Base-by-base conservation (phyloP, 2,329 filamentous ascomycete species). In the Colletotrichum chrysophilum region DNA sequence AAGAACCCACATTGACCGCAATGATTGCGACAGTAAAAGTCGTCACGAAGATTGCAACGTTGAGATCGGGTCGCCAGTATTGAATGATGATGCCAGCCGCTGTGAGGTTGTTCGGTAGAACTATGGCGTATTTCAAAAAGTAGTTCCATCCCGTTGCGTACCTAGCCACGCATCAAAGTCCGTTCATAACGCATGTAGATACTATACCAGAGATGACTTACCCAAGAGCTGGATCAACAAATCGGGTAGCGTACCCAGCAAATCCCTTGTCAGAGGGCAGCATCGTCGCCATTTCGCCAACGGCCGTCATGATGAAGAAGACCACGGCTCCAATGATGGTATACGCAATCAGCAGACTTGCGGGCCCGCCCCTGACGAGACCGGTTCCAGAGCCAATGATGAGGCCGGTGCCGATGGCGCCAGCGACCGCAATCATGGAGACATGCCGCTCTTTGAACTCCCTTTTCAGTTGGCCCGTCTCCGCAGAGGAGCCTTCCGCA, bases 291-390 rank as follows among this genome's bases (percentile, higher is more conserved):
- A 83, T 82, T 71, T 85, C 84, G 8, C 83, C 83, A n/a, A 85
- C 77, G 13, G 81, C 82, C 18, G 84, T 84, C 87, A 92, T 92
- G 79, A 91, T 89, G n/a, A 88, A 88, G 82, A 87, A 91, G 30
- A 92, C 88, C 60, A 91, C 86, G 5, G 87, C 79, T 61, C 84
- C 86, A 78, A 89, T 78, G 80, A 89, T 52, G 13, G 82, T 64
- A 65, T 87, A 87, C 4, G 82, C 83, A 66, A 87, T 83, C 2
- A 87, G 76, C 1, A 86, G 78, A 21, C 82, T 81, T 1, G 79
- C 85, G 5, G 86, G 85, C 1, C 90, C 89, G 62, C 88, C 88
- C 6, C 84, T 87, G 2, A 85, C 82, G 36, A 91, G 82, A 3
- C 87, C 85, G 24, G 85, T 86, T 4, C 89, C 88, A 0, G 89